These are phyloP conservation scores for Fusarium pininemorale DNA, from an alignment of 2,329 filamentous ascomycete species.

Conservation along the genomic window DNA sequence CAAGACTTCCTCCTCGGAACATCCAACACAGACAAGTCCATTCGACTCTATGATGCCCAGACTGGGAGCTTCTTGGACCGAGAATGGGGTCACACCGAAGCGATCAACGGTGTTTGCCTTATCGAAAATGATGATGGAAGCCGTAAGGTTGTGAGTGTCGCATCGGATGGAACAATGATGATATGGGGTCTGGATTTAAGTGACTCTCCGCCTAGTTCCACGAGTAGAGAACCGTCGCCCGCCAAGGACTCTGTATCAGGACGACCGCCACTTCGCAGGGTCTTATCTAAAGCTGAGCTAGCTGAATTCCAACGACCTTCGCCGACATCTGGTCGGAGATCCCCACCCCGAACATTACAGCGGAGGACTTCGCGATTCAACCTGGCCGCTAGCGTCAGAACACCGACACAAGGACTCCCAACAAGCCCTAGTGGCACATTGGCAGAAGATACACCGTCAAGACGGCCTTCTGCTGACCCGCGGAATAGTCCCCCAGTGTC, in stretches of 20 bases:
- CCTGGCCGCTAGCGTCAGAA: constrained; percentile 49
- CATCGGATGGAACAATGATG: constrained; percentile 84
- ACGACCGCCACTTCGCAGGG: constrained; percentile 80
- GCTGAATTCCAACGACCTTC: constrained; percentile 76
- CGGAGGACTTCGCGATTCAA: constrained; percentile 65
- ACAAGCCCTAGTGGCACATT: constrained; percentile 53
- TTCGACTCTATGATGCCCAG: constrained; percentile 85
- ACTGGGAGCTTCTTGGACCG: constrained; percentile 81
- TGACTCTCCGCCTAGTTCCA: constrained; percentile 52
- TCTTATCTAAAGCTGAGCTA: constrained; percentile 87
- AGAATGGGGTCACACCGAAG: constrained; percentile 95
- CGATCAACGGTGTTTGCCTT: constrained; percentile 85
- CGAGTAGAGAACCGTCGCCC: constrained; percentile 64
- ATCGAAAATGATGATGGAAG: constrained; percentile 67
- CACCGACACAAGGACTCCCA: constrained; percentile 52
- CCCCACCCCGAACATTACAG: constrained; percentile 63
- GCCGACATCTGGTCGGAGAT: constrained; percentile 58
- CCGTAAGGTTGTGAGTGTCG: constrained; percentile 75
- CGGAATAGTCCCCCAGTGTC: constrained; percentile 60
- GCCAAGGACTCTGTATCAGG: constrained; percentile 62
- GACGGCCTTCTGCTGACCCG: constrained; percentile 56
- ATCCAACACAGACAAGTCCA: constrained; percentile 94
- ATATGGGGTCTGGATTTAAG: constrained; percentile 72
- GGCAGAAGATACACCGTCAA: constrained; percentile 57
- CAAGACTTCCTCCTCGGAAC: constrained; percentile 81